Conservation (phyloP, 805 yeast species). For the Candida germanica region DNA sequence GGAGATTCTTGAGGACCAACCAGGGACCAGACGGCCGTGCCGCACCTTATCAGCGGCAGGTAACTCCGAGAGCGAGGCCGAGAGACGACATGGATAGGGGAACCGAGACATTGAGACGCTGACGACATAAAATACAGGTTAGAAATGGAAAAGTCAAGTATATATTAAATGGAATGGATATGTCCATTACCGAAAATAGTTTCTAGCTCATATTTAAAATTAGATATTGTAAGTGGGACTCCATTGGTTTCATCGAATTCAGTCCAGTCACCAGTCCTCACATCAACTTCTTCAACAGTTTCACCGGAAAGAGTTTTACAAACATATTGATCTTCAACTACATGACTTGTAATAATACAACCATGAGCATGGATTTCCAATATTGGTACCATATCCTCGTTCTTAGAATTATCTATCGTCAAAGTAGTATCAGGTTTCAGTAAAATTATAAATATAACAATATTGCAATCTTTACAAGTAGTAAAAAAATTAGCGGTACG, state of each 20-base stretch:
- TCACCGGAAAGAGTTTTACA: slow-evolving; percentile 9
- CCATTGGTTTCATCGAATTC: slow-evolving; percentile 10
- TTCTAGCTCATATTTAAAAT: slow-evolving; percentile 5
- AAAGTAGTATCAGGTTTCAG: background rate
- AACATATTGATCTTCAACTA: slow-evolving; percentile 12
- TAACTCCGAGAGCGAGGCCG: no score
- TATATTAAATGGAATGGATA: no score
- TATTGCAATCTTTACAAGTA: slow-evolving; percentile 14
- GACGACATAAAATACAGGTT: no score
- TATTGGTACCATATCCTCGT: slow-evolving; percentile 6
- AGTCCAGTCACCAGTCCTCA: slow-evolving; percentile 13
- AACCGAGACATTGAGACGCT: no score
- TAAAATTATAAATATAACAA: slow-evolving; percentile 8
- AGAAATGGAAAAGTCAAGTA: no score
- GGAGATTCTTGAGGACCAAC: no score
- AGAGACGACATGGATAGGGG: no score
- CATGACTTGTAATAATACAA: slow-evolving; percentile 6
- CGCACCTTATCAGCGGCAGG: no score
- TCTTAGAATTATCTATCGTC: background rate
- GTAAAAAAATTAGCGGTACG: slow-evolving; percentile 10
- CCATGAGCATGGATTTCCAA: slow-evolving; percentile 13
- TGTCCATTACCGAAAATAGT: slow-evolving; percentile 5
- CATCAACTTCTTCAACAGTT: slow-evolving; percentile 11
- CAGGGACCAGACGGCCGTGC: no score
- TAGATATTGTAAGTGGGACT: slow-evolving; percentile 7